Evolutionary conservation across 2,329 filamentous ascomycete genomes (phyloP), one percentile per base, ranked within the genome.

Genomic region (Xylaria polymorpha): DNA sequence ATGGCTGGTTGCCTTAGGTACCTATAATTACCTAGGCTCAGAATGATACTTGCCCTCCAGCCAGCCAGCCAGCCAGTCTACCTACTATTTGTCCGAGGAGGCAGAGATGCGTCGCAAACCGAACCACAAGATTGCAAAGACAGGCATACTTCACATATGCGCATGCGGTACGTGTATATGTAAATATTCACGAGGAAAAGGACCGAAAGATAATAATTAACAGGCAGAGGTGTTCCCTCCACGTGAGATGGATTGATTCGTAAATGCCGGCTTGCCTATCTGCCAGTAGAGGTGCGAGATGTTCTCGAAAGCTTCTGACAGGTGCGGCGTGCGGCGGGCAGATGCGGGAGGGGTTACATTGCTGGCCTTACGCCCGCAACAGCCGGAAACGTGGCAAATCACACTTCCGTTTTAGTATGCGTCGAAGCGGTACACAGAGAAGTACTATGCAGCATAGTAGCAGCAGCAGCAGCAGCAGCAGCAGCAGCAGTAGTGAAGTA

Each of bases 301-400:
- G 22, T 66, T 61, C 64, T 18, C 56, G 64, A 61, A 66, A n/a
- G 2, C 25, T 32, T 60, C 48, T 56, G 29, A 51, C 48, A 51
- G 48, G 35, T 29, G 25, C 25, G 25, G 25, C 25, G 22, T 18
- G 7, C 22, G 22, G 44, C n/a, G 8, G 12, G 37, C 44, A 46
- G 25, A 15, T 53, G 22, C 25, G 25, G 25, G 14, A 35, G 20
- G 55, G 8, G 62, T 65, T 55, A 53, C 62, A 65, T 55, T 20
- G 44, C 44, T 46, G 8, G 3, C 44, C 44, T 10, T 9, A 46
- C 4, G 3, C n/a, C 44, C 9, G 20, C 44, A 20, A 46, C n/a
- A n/a, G 29, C 14, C 25, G 29, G 25, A 51, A 51, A 51, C 48
- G 48, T 51, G 48, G 48, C 48, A 32, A 12, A 22, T 46, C 44